Base-by-base conservation (phyloP, 1,284 basidiomycete species). In the Athelia sp. region DNA sequence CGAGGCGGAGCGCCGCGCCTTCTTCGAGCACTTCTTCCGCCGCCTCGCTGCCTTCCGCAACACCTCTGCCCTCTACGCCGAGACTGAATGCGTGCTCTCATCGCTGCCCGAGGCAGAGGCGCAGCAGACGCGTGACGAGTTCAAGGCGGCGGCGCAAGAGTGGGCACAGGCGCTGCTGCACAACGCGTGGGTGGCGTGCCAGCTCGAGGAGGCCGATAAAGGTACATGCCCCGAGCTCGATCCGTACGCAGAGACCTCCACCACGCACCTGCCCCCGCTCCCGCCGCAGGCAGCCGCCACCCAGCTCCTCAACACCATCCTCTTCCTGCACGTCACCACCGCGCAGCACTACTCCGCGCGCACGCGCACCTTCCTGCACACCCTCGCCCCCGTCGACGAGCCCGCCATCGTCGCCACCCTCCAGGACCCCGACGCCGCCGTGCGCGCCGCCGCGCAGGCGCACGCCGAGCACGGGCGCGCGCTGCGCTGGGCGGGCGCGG, bases 311-410 rank as follows among this genome's bases (percentile, higher is more conserved):
- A 79, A 75, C 54, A 69, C 73, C 8, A 71, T 78, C 36, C 66
- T 81, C 22, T 75, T 82, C 55, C 60, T 81, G 11, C 68, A 78
- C 47, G 67, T 81, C 54, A 75, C 78, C 11, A 62, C 69, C 21
- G 61, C 70, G 1, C 77, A 75, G 50, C 62, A 68, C 43, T 82
- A 80, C 55, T 80, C 79, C 15, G 73, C 78, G 0, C 72, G 72
- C n/a, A 78, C 77, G 14, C 70, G 79, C 31, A 56, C 71, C 1
- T 81, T 81, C 60, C 60, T 82, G 13, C 63, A 64, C 23, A 61
- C 58, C 3, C 64, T 80, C 43, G 69, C 63, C 3, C 49, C 62
- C 9, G 50, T 76, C 2, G 74, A 81, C 53, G 79, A 82, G 56
- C 54, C 62, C 38, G 58, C 66, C 3, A 66, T 81, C 13, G 71